Percentiles rank a stretch among this genome's conserved stretches.
Conservation (phyloP, 768 basidiomycete species). For the Boletus sp. region DNA sequence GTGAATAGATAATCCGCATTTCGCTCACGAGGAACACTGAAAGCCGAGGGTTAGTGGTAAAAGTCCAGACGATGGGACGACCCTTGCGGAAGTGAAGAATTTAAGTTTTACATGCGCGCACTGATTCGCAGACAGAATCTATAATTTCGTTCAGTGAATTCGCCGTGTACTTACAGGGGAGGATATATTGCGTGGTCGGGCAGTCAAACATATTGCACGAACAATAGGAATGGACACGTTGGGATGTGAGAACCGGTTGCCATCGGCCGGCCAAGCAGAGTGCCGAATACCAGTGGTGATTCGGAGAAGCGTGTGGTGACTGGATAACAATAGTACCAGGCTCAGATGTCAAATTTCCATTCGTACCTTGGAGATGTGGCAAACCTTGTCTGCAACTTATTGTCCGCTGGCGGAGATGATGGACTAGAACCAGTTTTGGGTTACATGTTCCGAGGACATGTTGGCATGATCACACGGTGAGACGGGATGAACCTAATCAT, state of each 20-base stretch:
- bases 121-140: conserved; percentile 3
- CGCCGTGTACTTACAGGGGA: conserved; percentile 14
- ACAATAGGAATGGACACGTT: conserved; percentile 29
- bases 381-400: conserved; percentile 31
- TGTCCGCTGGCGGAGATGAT: conserved; percentile 24
- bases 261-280: conserved; percentile 4
- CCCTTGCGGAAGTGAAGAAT: conserved; percentile 14
- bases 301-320: conserved; percentile 4
- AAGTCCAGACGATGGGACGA: conserved; percentile 9
- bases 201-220: conserved; percentile 15
- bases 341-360: conserved; percentile 17
- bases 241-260: conserved; percentile 16
- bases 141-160: background rate
- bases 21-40: conserved; percentile 13
- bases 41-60: conserved; percentile 5
- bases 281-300: background rate
- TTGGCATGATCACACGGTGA: conserved; percentile 5
- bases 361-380: conserved; percentile 29
- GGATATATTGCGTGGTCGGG: background rate
- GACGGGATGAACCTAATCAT: conserved; percentile 18
- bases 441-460: background rate
- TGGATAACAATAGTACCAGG: conserved; percentile 22
- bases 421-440: conserved; percentile 8
- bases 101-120: conserved; percentile 17
- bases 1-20: conserved; percentile 20